These are phyloP conservation scores for Diaporthe helianthi DNA, from an alignment of 2,329 filamentous ascomycete genomes.

Conservation along the genomic window DNA sequence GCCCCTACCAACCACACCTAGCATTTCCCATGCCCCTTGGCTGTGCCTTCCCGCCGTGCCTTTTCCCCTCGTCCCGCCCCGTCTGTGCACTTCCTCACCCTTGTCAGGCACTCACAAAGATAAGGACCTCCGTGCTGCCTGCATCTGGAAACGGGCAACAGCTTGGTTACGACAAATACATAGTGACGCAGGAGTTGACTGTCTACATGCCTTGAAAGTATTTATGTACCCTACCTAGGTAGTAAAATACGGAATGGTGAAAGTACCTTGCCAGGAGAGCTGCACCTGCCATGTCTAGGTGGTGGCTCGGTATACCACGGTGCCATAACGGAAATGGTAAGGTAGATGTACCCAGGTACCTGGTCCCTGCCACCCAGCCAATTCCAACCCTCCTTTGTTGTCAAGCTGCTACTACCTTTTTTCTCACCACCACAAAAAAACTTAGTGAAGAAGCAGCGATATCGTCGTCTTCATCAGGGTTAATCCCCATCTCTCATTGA, in stretches of 20 bases:
- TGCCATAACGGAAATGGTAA: background rate
- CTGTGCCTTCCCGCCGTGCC: conserved; percentile 15
- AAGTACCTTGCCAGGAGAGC: background rate
- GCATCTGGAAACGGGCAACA: background rate
- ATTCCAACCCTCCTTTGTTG: conserved; percentile 18
- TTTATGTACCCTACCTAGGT: too few relatives aligned
- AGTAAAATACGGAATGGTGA: background rate
- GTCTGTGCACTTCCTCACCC: background rate
- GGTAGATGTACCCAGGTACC: conserved; percentile 2
- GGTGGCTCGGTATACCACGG: background rate
- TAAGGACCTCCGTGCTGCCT: background rate
- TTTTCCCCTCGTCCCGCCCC: conserved; percentile 3
- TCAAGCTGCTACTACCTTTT: conserved; percentile 4
- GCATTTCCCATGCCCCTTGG: background rate
- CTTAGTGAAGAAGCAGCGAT: conserved; percentile 18
- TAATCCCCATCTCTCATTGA: background rate
- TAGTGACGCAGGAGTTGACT: background rate
- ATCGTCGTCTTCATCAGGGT: conserved; percentile 14
- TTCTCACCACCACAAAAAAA: conserved; percentile 9
- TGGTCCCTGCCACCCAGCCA: background rate
- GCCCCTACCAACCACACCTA: background rate
- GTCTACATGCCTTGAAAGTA: too few relatives aligned
- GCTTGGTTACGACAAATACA: too few relatives aligned
- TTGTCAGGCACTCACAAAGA: background rate
- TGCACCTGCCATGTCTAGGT: background rate